phyloP scores from a whole-genome alignment of 2,329 filamentous ascomycete species.

The Paracoccidioides brasiliensis region DNA sequence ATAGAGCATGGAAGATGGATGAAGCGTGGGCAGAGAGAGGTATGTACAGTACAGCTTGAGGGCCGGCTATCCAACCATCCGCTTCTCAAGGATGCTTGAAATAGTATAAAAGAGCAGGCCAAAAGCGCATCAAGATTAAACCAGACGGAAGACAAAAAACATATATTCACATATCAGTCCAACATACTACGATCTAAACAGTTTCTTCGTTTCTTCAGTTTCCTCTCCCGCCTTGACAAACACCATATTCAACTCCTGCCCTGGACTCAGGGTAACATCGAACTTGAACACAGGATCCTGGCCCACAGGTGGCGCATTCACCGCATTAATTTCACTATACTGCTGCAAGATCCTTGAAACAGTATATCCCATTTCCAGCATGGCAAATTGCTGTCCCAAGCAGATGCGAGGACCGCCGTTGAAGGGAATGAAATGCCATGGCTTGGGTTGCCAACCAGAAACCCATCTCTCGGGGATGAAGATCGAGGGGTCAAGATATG shows the following conservation, averaged over 20 bases:
- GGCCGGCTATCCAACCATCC: too few species aligned
- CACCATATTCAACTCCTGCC: constrained; percentile 27
- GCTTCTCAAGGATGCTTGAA: too few species aligned
- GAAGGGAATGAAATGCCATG: constrained; percentile 44
- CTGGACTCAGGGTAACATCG: constrained; percentile 28
- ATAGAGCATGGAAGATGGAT: too few species aligned
- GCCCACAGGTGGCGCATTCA: constrained; percentile 19
- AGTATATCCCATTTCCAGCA: constrained; percentile 45
- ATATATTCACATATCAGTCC: background rate
- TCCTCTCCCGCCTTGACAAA: constrained; percentile 22
- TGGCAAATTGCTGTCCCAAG: constrained; percentile 47
- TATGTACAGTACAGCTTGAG: too few species aligned
- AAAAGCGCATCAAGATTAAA: too few species aligned
- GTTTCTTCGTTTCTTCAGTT: background rate
- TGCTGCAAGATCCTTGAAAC: constrained; percentile 31
- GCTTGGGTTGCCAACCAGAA: constrained; percentile 38
- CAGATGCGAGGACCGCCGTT: constrained; percentile 43
- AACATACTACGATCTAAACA: background rate
- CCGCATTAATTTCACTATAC: constrained; percentile 26
- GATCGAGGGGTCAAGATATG: constrained; percentile 28
- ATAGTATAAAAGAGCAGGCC: too few species aligned
- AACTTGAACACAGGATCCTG: constrained; percentile 25
- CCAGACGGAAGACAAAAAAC: background rate
- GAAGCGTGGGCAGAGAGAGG: too few species aligned
- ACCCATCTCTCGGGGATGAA: constrained; percentile 41